phyloP scores from a whole-genome alignment of 2,329 filamentous ascomycete species.

The Camptophora hylomeconis region DNA sequence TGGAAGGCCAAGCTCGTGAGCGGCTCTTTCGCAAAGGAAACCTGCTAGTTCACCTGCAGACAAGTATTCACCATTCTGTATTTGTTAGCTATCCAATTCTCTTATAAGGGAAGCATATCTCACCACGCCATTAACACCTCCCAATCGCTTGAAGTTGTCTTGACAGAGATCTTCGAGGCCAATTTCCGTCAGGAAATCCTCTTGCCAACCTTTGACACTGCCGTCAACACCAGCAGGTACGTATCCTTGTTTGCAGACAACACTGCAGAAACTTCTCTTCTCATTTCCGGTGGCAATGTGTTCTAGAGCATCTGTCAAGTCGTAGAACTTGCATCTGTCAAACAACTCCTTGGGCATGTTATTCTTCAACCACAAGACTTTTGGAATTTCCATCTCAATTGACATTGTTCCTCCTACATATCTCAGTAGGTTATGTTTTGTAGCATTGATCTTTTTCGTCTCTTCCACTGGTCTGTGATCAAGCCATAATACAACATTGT shows the following conservation, averaged over 20 bases:
- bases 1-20: constrained; percentile 68
- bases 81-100: constrained; percentile 3
- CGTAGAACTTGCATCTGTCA: constrained; percentile 90
- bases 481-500: constrained; percentile 94
- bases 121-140: constrained; percentile 89
- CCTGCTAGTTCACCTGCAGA: constrained; percentile 89
- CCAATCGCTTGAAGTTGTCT: constrained; percentile 84
- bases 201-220: constrained; percentile 95
- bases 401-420: constrained; percentile 98
- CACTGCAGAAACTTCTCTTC: constrained; percentile 85
- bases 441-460: constrained; percentile 85
- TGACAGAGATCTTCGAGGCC: constrained; percentile 73
- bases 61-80: constrained; percentile 76
- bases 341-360: constrained; percentile 91
- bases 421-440: constrained; percentile 78
- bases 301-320: constrained; percentile 82
- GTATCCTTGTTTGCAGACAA: constrained; percentile 93
- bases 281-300: constrained; percentile 89
- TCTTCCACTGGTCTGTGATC: constrained; percentile 87
- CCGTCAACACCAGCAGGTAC: constrained; percentile 95
- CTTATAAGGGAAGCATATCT: constrained; percentile 36
- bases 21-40: constrained; percentile 69
- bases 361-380: constrained; percentile 96
- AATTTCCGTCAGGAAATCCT: constrained; percentile 79
- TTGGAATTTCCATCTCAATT: constrained; percentile 98